Evolutionary conservation across 106 monocot species (phyloP), one percentile per base, ranked within the genome.

Genomic region (Allium sativum): DNA sequence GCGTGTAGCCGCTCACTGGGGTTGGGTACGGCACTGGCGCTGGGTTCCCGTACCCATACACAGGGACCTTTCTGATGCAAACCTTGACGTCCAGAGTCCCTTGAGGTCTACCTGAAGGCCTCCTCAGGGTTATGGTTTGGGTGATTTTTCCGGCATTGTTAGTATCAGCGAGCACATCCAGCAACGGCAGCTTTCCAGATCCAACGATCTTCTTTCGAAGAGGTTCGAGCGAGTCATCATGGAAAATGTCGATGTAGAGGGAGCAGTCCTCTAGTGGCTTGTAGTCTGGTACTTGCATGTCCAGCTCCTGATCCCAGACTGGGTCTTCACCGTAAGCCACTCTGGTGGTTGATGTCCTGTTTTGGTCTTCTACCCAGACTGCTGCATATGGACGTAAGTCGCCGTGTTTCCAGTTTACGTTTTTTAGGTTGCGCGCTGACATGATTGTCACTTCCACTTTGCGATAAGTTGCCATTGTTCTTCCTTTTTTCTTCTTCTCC

Each of bases 361-460:
- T 43, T 7, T 63, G 58, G 21, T 92, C 91, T n/a, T n/a, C n/a
- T 51, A 86, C 58, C 91, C 86, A 92, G 15, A 69, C 65, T 19
- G 86, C 80, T 41, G 70, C 86, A 71, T 92, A 92, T 68, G 91
- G 78, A 8, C 54, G 58, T 10, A 86, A 78, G 12, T 73, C 75
- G 48, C 91, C 91, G 73, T 78, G 6, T 18, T 70, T 56, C 92
- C 92, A 92, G 78, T 84, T 92, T 20, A 92, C 83, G 76, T 92
- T 92, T 74, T 92, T 92, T 17, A 87, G 78, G 48, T 87, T 67
- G 21, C 68, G 78, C n/a, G 87, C 92, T 11, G 78, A 76, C 21
- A n/a, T 64, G 6, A 92, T 61, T 42, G 71, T 81, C 51, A 92
- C 77, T 64, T 80, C 83, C 52, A 78, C 72, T 53, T 93, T 87